These are phyloP conservation scores for Mycena albidolilacea DNA, from an alignment of 768 basidiomycete genomes.

Conservation along the genomic window DNA sequence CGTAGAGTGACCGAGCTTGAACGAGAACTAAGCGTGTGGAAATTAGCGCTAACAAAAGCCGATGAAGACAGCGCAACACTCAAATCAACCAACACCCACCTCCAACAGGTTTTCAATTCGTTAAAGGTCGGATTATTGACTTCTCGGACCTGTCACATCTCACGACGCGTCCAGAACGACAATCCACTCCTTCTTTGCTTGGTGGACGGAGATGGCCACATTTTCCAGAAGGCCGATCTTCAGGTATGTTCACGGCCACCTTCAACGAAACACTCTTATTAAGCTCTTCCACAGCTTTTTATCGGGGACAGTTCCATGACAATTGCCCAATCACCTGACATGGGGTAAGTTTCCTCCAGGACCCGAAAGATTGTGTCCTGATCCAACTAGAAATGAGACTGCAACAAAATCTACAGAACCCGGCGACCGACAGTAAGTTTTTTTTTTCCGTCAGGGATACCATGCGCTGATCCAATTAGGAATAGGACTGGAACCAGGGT, in stretches of 20 bases:
- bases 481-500: conserved; percentile 44
- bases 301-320: conserved; percentile 38
- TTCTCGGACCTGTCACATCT: neutral
- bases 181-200: conserved; percentile 59
- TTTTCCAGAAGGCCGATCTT: conserved; percentile 61
- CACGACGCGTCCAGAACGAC: conserved; percentile 49
- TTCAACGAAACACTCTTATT: neutral
- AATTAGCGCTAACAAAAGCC: conserved; percentile 51
- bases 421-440: neutral
- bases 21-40: conserved; percentile 58
- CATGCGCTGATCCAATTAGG: neutral
- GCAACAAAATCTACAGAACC: neutral
- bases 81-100: conserved; percentile 44
- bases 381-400: neutral
- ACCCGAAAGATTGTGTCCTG: neutral
- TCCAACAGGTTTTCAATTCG: conserved; percentile 51
- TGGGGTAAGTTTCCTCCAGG: neutral
- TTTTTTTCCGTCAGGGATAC: neutral
- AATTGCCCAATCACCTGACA: neutral
- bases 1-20: conserved; percentile 53
- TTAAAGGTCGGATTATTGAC: conserved; percentile 45
- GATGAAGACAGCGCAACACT: conserved; percentile 51
- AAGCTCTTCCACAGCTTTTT: conserved; percentile 44
- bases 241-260: conserved; percentile 56
- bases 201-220: conserved; percentile 62